Evolutionary conservation across 768 basidiomycete genomes (phyloP).

Genomic region (Rossbeevera mucosa): DNA sequence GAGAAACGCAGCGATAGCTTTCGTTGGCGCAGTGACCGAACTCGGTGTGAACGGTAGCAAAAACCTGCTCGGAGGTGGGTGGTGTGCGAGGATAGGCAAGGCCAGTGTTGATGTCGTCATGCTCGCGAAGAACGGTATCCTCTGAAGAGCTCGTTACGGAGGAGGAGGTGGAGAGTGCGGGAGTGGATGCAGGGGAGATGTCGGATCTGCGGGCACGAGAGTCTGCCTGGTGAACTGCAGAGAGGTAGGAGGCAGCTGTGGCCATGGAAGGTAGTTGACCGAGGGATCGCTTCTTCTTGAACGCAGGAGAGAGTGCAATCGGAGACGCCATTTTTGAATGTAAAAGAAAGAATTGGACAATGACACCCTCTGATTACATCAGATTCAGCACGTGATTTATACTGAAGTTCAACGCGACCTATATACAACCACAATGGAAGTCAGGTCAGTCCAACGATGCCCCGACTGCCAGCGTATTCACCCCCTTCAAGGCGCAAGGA

Average conservation of each 20-base stretch:
- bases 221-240: conserved; percentile 61
- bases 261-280: conserved; percentile 37
- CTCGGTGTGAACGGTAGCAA: conserved; percentile 79
- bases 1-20: conserved; percentile 61
- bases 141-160: conserved; percentile 66
- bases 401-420: no score
- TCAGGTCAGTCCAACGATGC: conserved; percentile 16
- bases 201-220: conserved; percentile 54
- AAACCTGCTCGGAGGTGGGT: conserved; percentile 77
- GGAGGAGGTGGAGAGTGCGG: conserved; percentile 70
- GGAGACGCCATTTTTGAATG: conserved; percentile 56
- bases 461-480: neutral
- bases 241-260: conserved; percentile 56
- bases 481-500: conserved; percentile 22
- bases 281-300: conserved; percentile 52
- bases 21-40: conserved; percentile 89
- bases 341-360: no score
- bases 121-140: conserved; percentile 58
- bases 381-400: no score
- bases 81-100: conserved; percentile 60
- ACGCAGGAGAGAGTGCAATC: conserved; percentile 60
- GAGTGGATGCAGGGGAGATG: conserved; percentile 56
- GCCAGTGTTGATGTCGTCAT: conserved; percentile 50
- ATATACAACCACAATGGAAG: conserved; percentile 21
- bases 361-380: no score